Evolutionary conservation across 805 yeast genomes (phyloP), one percentile per base, ranked within the genome.

Genomic region (Ogataea philodendri): DNA sequence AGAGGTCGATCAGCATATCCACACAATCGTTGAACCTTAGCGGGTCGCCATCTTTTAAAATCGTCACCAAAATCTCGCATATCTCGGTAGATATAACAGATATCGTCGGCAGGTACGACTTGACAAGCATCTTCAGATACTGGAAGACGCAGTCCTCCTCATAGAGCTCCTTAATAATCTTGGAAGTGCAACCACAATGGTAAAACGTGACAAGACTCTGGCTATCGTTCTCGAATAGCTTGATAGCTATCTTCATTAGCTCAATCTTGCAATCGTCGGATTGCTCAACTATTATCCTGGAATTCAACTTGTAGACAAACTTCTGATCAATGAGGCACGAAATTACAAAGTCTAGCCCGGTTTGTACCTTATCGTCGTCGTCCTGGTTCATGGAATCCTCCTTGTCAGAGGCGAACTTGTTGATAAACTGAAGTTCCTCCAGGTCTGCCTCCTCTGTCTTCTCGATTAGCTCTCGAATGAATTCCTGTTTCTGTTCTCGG

Each of bases 111-210:
- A 35, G 17, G 9, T 35, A 37, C 7, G 43, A 35, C 19, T 26
- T 32, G 14, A 44, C 34, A 21, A 44, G 29, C 30, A 44, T 15
- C 7, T 33, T 16, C 15, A 37, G 20, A 9, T 37, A 35, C 26
- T 30, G 32, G 13, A 44, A 21, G 9, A 41, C 37, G 20, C 39
- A 30, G 7, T 35, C 41, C 23, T 44, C 48, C 6, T 23, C 24
- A 7, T 37, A 34, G 19, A 14, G 35, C 17, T 20, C 33, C 10
- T 23, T 22, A 6, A 44, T 11, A 10, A 44, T 29, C 8, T 25
- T 35, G 8, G 41, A 23, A n/a, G 41, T 29, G 27, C 50, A 41
- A 2, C 52, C 52, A 30, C 46, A 45, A 16, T 36, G 35, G 22
- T 40, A 43, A 14, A 48, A 48, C 9, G 42, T 44, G 7, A 44